These are phyloP conservation scores for Tolypocladium guangdongense DNA, from an alignment of 2,329 filamentous ascomycete species.

Conservation along the genomic window DNA sequence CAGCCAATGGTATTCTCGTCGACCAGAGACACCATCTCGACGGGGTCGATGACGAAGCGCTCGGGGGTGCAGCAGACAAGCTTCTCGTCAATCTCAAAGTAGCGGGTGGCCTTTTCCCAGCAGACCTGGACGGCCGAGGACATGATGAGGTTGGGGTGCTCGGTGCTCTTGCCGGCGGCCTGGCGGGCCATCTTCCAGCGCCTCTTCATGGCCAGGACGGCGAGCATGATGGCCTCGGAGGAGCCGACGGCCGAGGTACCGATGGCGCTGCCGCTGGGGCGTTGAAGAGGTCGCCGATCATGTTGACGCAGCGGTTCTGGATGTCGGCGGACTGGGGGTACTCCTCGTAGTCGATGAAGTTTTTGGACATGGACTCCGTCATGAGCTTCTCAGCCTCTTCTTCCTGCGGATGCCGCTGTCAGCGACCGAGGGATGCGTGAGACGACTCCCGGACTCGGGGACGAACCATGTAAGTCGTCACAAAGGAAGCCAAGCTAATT, in stretches of 20 bases:
- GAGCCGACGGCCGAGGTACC: constrained; percentile 84
- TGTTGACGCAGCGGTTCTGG: constrained; percentile 84
- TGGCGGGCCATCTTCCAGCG: constrained; percentile 81
- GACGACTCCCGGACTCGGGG: too few species aligned
- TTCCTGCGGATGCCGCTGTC: constrained; percentile 43
- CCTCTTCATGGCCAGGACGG: constrained; percentile 86
- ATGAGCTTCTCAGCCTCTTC: constrained; percentile 95
- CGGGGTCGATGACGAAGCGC: constrained; percentile 52
- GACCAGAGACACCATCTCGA: constrained; percentile 47
- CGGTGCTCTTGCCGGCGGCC: constrained; percentile 69
- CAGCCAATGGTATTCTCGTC: constrained; percentile 79
- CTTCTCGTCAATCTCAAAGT: constrained; percentile 90
- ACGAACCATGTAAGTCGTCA: constrained; percentile 85
- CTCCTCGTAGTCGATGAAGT: constrained; percentile 87
- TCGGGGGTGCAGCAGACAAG: constrained; percentile 54
- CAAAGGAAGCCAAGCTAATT: constrained; percentile 73
- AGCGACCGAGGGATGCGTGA: too few species aligned
- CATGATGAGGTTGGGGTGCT: constrained; percentile 89
- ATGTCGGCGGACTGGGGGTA: constrained; percentile 74
- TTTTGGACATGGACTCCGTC: constrained; percentile 84
- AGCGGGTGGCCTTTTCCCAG: constrained; percentile 87
- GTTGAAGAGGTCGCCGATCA: constrained; percentile 86
- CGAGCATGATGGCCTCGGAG: constrained; percentile 80
- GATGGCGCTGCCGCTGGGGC: constrained; percentile 62
- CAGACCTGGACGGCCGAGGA: constrained; percentile 92